These are phyloP conservation scores for Calycina marina DNA, from an alignment of 2,329 filamentous ascomycete genomes.

Conservation along the genomic window DNA sequence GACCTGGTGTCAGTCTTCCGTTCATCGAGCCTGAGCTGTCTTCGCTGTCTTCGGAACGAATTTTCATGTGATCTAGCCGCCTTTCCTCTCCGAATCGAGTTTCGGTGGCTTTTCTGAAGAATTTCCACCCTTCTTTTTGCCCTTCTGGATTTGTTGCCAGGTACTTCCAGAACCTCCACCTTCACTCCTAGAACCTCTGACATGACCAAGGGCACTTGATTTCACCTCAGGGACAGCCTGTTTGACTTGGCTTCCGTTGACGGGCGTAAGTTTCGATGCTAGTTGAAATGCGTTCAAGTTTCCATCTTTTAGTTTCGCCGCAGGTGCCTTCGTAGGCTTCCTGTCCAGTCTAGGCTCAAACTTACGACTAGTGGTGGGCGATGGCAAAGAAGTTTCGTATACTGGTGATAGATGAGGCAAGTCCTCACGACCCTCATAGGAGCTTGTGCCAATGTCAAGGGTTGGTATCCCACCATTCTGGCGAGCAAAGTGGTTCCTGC, in stretches of 20 bases:
- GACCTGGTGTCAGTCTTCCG: too few species aligned
- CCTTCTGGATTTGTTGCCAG: slow-evolving; percentile 45
- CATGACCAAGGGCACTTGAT: slow-evolving; percentile 40
- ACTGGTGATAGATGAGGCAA: slow-evolving; percentile 50
- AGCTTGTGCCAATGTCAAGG: slow-evolving; percentile 18
- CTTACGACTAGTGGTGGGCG: slow-evolving; percentile 45
- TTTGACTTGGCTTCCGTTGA: slow-evolving; percentile 23
- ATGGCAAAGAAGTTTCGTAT: slow-evolving; percentile 57
- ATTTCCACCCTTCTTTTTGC: slow-evolving; percentile 34
- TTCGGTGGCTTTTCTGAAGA: slow-evolving; percentile 38
- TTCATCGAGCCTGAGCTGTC: too few species aligned
- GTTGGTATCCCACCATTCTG: slow-evolving; percentile 20
- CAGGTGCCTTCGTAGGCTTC: slow-evolving; percentile 6
- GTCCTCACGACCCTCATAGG: slow-evolving; percentile 17
- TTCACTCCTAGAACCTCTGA: slow-evolving; percentile 39
- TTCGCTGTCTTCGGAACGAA: too few species aligned
- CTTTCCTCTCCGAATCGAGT: slow-evolving; percentile 46
- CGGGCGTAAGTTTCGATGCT: slow-evolving; percentile 17
- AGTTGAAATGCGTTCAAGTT: slow-evolving; percentile 7
- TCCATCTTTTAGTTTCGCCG: slow-evolving; percentile 8
- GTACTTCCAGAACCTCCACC: slow-evolving; percentile 27
- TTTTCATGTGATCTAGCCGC: slow-evolving; percentile 29
- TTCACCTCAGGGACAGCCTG: slow-evolving; percentile 17
- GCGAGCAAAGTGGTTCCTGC: slow-evolving; percentile 13
- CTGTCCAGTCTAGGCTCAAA: slow-evolving; percentile 26